A percentile compares a stretch with the other conserved stretches of the same genome.
Evolutionary conservation across 108 stramenopile genomes (phyloP).

Genomic region (Pseudonitzschia delicatissima): DNA sequence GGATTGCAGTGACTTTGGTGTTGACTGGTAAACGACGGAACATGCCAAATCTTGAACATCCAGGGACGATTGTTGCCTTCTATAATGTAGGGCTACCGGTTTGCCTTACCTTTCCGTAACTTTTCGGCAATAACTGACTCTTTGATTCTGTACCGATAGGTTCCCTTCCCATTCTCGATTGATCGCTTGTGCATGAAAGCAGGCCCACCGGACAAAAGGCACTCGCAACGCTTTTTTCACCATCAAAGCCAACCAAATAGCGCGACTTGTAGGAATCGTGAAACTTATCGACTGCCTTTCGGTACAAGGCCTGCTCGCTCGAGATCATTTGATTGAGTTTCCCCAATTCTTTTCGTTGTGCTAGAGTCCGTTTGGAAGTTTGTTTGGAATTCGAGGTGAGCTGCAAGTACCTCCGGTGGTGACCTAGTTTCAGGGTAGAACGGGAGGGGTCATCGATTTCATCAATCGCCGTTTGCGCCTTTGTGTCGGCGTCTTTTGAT

Average conservation of each 20-base stretch:
- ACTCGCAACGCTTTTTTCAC: not conserved
- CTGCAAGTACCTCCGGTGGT: conserved; percentile 28
- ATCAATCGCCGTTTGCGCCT: not conserved
- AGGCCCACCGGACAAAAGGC: conserved; percentile 28
- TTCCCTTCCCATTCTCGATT: conserved; percentile 16
- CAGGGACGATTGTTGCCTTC: not conserved
- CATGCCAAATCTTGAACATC: conserved; percentile 7
- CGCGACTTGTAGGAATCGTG: conserved; percentile 16
- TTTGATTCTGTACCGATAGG: not conserved
- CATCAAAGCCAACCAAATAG: conserved; percentile 10
- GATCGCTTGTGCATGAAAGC: not conserved
- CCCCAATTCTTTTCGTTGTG: conserved; percentile 19
- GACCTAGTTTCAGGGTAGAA: conserved; percentile 21
- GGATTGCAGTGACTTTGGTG: not conserved
- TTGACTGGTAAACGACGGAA: conserved; percentile 9
- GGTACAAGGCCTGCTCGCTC: conserved; percentile 27
- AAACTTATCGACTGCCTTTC: conserved; percentile 23
- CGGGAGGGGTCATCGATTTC: conserved; percentile 32
- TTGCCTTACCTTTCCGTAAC: conserved; percentile 31
- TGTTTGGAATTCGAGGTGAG: conserved; percentile 17
- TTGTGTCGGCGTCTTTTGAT: not conserved
- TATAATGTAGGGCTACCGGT: conserved; percentile 14
- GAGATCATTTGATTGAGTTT: not conserved
- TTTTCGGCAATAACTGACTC: not conserved
- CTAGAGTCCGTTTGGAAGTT: conserved; percentile 3